These are phyloP conservation scores for Yarrowia bubula DNA, from an alignment of 805 yeast genomes.

Conservation along the genomic window DNA sequence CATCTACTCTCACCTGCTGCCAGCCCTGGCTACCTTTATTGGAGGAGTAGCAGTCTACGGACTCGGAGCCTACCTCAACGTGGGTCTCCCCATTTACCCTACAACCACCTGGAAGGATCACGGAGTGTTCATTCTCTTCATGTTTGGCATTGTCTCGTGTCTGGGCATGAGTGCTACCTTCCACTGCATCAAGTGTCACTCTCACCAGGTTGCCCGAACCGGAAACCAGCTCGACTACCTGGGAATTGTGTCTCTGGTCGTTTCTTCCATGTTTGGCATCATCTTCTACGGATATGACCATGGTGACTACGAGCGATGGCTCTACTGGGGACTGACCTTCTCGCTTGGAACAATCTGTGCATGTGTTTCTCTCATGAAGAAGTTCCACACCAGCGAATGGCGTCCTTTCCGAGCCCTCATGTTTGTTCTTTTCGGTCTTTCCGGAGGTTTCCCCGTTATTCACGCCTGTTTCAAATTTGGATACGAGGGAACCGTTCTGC, in stretches of 20 bases:
- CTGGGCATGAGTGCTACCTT: constrained; percentile 62
- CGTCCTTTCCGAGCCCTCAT: constrained; percentile 73
- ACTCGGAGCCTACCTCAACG: constrained; percentile 26
- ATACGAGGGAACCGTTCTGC: constrained; percentile 44
- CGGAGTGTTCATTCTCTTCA: constrained; percentile 53
- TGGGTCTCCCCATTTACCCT: constrained; percentile 33
- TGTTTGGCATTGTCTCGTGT: constrained; percentile 58
- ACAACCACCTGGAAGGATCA: constrained; percentile 46
- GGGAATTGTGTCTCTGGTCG: constrained; percentile 68
- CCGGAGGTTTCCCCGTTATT: constrained; percentile 69
- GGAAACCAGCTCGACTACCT: constrained; percentile 75
- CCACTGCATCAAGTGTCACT: constrained; percentile 68
- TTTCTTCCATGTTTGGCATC: constrained; percentile 58
- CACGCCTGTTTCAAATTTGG: constrained; percentile 55
- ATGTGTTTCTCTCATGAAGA: constrained; percentile 58
- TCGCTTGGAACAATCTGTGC: constrained; percentile 62
- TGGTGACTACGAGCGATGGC: constrained; percentile 30
- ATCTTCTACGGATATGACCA: constrained; percentile 41
- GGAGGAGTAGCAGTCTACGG: constrained; percentile 28
- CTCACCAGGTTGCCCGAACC: constrained; percentile 49
- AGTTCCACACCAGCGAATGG: constrained; percentile 68
- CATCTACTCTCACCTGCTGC: constrained; percentile 61
- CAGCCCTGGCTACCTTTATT: constrained; percentile 36
- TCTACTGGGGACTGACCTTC: constrained; percentile 45
- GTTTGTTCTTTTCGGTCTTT: constrained; percentile 77